These are phyloP conservation scores for Rhodotorula kratochvilovae DNA, from an alignment of 768 basidiomycete genomes.

Conservation along the genomic window DNA sequence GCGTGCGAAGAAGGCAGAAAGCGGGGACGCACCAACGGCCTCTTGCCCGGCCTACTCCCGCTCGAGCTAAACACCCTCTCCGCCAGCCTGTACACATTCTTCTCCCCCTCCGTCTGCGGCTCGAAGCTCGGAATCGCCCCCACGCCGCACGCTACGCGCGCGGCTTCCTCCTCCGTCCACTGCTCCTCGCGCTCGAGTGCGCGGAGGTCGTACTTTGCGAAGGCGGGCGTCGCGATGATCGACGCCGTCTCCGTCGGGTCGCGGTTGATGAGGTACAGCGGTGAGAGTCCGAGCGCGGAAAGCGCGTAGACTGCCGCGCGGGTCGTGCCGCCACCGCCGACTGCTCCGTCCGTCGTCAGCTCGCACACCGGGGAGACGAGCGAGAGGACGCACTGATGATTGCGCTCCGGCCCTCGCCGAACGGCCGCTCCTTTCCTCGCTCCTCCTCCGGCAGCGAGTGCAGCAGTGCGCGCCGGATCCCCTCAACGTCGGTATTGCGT, in stretches of 20 bases:
- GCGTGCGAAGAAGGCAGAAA: too few species aligned
- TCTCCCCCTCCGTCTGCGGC: slow-evolving; percentile 31
- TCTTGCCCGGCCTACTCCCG: background rate
- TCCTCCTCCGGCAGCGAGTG: background rate
- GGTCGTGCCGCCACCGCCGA: slow-evolving; percentile 43
- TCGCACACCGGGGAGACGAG: too few species aligned
- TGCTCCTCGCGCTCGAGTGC: slow-evolving; percentile 14
- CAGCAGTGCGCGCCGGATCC: slow-evolving; percentile 24
- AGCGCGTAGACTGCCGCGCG: slow-evolving; percentile 41
- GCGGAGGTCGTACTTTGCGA: slow-evolving; percentile 24
- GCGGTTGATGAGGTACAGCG: slow-evolving; percentile 39
- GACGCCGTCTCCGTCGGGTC: slow-evolving; percentile 25
- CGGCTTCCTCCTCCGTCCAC: slow-evolving; percentile 12
- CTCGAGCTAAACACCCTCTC: slow-evolving; percentile 16
- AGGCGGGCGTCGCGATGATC: slow-evolving; percentile 16
- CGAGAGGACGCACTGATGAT: slow-evolving; percentile 10
- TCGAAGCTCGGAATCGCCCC: slow-evolving; percentile 34
- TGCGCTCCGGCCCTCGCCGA: slow-evolving; percentile 12
- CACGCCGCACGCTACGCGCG: slow-evolving; percentile 6
- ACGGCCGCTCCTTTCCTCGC: background rate
- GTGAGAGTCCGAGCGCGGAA: slow-evolving; percentile 22
- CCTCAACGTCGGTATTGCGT: slow-evolving; percentile 39
- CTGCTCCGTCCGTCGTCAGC: background rate
- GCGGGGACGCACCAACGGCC: slow-evolving; percentile 2
- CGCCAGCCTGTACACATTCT: slow-evolving; percentile 27